phyloP scores from a whole-genome alignment of 2,329 filamentous ascomycete genomes.

The Aspergillus sp. region DNA sequence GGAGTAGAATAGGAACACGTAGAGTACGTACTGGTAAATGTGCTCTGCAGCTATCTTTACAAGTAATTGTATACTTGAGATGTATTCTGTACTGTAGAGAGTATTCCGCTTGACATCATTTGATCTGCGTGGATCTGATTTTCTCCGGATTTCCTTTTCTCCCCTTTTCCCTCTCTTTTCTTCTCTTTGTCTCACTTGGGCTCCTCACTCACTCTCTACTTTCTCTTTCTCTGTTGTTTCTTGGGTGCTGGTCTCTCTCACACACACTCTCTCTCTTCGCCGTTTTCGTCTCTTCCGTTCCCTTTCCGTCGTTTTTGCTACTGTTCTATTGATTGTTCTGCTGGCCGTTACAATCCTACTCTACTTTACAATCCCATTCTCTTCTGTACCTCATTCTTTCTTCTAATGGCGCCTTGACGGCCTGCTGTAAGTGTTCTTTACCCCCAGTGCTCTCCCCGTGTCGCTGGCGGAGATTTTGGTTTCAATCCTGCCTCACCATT shows the following conservation, averaged over 20 bases:
- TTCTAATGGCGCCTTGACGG: slow-evolving; percentile 27
- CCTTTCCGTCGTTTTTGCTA: slow-evolving; percentile 1
- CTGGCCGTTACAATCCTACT: too few relatives aligned
- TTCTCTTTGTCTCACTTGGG: slow-evolving; percentile 1
- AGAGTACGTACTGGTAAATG: too few relatives aligned
- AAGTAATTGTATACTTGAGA: too few relatives aligned
- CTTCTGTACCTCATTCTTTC: not conserved
- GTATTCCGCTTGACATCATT: not conserved
- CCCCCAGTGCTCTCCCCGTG: slow-evolving; percentile 1
- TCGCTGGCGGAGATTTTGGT: not conserved
- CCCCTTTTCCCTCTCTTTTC: slow-evolving; percentile 1
- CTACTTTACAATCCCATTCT: not conserved
- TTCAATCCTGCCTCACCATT: not conserved
- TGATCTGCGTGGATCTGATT: not conserved
- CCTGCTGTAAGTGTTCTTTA: slow-evolving; percentile 19
- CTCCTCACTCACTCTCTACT: not conserved
- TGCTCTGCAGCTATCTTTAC: too few relatives aligned
- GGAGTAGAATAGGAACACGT: too few relatives aligned
- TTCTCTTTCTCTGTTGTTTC: not conserved
- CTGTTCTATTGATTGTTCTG: not conserved
- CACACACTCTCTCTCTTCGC: slow-evolving; percentile 1
- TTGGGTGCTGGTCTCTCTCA: slow-evolving; percentile 1
- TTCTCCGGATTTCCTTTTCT: not conserved
- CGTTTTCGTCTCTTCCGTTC: slow-evolving; percentile 1
- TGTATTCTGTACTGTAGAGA: not conserved